Evolutionary conservation across 129 eudicot species (phyloP).

Genomic region (Scalesia atractyloides): DNA sequence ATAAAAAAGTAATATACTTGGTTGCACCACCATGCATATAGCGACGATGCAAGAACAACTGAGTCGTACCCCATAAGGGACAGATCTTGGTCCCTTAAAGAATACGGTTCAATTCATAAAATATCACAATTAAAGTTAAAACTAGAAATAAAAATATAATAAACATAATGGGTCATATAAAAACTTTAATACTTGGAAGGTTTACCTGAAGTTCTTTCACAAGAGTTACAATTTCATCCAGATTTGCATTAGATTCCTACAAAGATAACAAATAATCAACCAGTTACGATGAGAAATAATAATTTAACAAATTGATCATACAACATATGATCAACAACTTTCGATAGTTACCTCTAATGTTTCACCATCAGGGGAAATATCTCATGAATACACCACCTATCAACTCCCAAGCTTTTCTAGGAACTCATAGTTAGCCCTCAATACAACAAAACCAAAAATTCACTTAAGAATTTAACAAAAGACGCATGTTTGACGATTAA

Average conservation of each 20-base stretch:
- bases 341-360: constrained; percentile 62
- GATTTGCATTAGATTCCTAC: constrained; percentile 86
- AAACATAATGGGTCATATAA: background rate
- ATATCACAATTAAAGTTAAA: background rate
- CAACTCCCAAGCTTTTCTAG: constrained; percentile 96
- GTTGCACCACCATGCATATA: constrained; percentile 48
- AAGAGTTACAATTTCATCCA: constrained; percentile 94
- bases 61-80: too few relatives aligned
- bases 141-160: too few relatives aligned
- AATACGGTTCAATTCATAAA: constrained; percentile 7
- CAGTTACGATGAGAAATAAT: too few relatives aligned
- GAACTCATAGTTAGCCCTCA: constrained; percentile 99
- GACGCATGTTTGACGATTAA: background rate
- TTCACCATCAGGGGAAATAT: constrained; percentile 93
- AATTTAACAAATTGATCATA: background rate
- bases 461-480: background rate
- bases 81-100: constrained; percentile 44
- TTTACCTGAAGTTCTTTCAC: constrained; percentile 96
- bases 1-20: too few relatives aligned
- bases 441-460: constrained; percentile 35
- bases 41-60: background rate
- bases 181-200: background rate
- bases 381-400: constrained; percentile 96
- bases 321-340: background rate
- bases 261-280: constrained; percentile 1